Evolutionary conservation across 352 stramenopile genomes (phyloP), one percentile per base, ranked within the genome.

Genomic region (Phytophthora boehmeriae): DNA sequence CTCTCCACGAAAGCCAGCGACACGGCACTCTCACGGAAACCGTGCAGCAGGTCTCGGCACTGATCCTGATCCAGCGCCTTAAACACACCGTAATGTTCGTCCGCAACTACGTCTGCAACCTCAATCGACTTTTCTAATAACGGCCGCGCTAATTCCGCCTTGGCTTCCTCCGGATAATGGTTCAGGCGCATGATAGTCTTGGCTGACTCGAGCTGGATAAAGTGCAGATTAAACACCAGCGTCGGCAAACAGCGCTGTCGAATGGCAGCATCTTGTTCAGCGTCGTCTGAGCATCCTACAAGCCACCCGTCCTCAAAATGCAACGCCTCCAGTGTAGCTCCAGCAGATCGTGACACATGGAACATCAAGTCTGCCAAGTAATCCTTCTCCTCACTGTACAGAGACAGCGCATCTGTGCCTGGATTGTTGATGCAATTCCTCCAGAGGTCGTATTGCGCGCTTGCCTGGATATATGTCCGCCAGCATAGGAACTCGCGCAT

Each of bases 261-360:
- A 32, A 91, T 65, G 8, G 47, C 61, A 14, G 55, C 59, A 32
- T 90, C 77, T 45, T 83, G 78, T 16, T 66, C 61, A 13, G 67
- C 66, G 48, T 80, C 67, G 10, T 74, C 73, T 20, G 67, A 75
- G 47, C 83, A 90, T n/a, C 68, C 51, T 25, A 73, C 38, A 42
- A 93, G 69, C 87, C 87, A 95, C 10, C 81, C 87, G 20, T 89
- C 73, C 54, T 92, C 84, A 59, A 95, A 95, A 38, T 92, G 81
- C 45, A 95, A 71, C 32, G 76, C 83, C 32, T 90, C 83, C n/a
- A 89, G 50, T n/a, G 86, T 71, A 8, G 71, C 73, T 1, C 67
- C 69, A 25, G 70, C 68, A 0, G 84, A 78, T 4, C 76, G 66
- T 10, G 84, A 83, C 10, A 84, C 80, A 42, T 91, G 81, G 61